phyloP scores from a whole-genome alignment of 129 eudicot species.

The Flaveria trinervia region DNA sequence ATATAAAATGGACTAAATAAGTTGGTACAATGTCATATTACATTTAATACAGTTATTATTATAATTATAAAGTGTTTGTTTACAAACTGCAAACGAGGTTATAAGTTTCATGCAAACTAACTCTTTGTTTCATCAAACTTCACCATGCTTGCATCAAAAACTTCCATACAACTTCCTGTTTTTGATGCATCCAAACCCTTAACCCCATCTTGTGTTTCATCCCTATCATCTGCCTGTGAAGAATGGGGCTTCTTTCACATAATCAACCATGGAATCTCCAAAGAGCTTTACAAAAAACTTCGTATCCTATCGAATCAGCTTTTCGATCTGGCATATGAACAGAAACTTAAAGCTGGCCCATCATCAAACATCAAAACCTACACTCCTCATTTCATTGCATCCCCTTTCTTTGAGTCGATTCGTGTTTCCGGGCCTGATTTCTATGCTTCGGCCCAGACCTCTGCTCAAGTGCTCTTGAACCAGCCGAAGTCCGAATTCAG shows the following conservation, averaged over 20 bases:
- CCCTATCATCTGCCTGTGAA: constrained; percentile 68
- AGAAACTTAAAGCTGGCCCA: constrained; percentile 75
- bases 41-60: constrained; percentile 29
- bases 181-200: constrained; percentile 75
- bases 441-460: constrained; percentile 60
- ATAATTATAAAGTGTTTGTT: constrained; percentile 9
- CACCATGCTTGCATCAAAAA: constrained; percentile 52
- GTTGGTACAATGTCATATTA: constrained; percentile 22
- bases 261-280: constrained; percentile 80
- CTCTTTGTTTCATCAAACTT: constrained; percentile 24
- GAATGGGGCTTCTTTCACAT: constrained; percentile 97
- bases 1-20: not conserved
- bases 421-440: constrained; percentile 88
- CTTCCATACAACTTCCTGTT: constrained; percentile 66
- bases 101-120: constrained; percentile 35
- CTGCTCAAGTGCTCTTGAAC: constrained; percentile 56
- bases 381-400: constrained; percentile 91
- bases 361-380: constrained; percentile 60
- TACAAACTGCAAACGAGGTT: constrained; percentile 35
- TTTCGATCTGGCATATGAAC: constrained; percentile 65
- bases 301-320: constrained; percentile 49
- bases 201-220: constrained; percentile 44
- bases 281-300: constrained; percentile 59
- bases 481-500: constrained; percentile 62
- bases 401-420: constrained; percentile 86